A percentile compares a stretch with the other conserved stretches of the same genome.
phyloP scores from a whole-genome alignment of 768 basidiomycete species.

The Suillus bovinus region DNA sequence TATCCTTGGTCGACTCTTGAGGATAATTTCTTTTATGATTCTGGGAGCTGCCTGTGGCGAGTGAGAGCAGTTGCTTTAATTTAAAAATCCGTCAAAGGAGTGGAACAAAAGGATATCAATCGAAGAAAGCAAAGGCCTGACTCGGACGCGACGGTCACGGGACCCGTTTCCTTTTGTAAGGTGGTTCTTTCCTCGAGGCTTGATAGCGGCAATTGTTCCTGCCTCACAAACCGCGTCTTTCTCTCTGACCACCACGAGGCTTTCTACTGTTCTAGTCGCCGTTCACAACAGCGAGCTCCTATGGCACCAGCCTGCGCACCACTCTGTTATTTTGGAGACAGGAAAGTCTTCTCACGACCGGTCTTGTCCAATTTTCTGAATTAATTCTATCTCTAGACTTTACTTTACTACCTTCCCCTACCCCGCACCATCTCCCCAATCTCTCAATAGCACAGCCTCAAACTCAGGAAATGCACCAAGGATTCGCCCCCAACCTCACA shows the following conservation, averaged over 20 bases:
- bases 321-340: slow-evolving; percentile 76
- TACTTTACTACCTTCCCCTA: slow-evolving; percentile 89
- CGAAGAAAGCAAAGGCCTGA: slow-evolving; percentile 13
- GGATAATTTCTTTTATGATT: not conserved
- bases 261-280: not conserved
- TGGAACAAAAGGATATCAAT: not conserved
- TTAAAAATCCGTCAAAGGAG: not conserved
- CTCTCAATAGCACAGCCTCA: slow-evolving; percentile 59
- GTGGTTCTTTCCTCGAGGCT: slow-evolving; percentile 21
- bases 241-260: slow-evolving; percentile 14
- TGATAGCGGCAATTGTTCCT: slow-evolving; percentile 26
- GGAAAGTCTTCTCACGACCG: slow-evolving; percentile 42
- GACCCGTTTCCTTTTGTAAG: slow-evolving; percentile 35
- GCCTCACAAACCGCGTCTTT: slow-evolving; percentile 8
- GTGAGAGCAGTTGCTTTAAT: not conserved
- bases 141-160: slow-evolving; percentile 40
- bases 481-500: slow-evolving; percentile 60
- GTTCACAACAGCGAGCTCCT: not conserved
- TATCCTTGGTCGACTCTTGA: not conserved
- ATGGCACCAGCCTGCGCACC: slow-evolving; percentile 66
- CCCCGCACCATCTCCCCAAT: slow-evolving; percentile 65
- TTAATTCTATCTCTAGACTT: slow-evolving; percentile 47
- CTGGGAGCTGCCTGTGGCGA: too few relatives aligned
- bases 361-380: slow-evolving; percentile 12
- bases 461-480: slow-evolving; percentile 57